Evolutionary conservation across 371 early-diverging fungal genomes (phyloP).

Genomic region (Mucor velutinosus): DNA sequence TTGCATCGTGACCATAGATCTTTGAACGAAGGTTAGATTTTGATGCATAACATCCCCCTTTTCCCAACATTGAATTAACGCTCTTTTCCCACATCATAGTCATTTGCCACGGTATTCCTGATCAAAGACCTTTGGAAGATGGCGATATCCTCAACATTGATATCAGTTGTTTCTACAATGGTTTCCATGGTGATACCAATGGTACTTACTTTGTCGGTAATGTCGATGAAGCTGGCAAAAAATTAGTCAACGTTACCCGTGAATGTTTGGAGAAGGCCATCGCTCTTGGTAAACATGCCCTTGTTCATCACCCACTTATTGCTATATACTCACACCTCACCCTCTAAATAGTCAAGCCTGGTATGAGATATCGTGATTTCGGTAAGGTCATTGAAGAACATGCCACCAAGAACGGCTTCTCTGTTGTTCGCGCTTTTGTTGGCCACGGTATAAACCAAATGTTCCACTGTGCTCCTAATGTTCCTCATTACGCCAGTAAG

Average conservation of each 20-base stretch:
- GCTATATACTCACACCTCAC: constrained; percentile 3
- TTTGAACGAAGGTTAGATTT: constrained; percentile 56
- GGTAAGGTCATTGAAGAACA: constrained; percentile 90
- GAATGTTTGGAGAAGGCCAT: constrained; percentile 91
- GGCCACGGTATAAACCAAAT: constrained; percentile 93
- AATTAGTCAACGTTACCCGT: constrained; percentile 74
- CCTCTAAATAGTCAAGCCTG: constrained; percentile 74
- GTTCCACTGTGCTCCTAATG: constrained; percentile 90
- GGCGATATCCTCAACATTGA: constrained; percentile 95
- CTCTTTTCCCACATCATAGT: constrained; percentile 33
- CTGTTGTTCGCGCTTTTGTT: constrained; percentile 92
- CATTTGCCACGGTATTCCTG: constrained; percentile 93
- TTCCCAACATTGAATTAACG: not conserved
- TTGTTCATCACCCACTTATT: not conserved
- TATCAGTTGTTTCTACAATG: constrained; percentile 83
- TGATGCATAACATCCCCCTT: not conserved
- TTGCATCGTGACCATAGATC: constrained; percentile 29
- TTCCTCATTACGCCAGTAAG: constrained; percentile 91
- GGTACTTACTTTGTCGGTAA: constrained; percentile 86
- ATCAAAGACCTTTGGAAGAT: constrained; percentile 80
- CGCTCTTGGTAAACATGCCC: constrained; percentile 62
- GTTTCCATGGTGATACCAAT: constrained; percentile 92
- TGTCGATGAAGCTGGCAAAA: constrained; percentile 74
- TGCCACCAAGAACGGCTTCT: constrained; percentile 84
- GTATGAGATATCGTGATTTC: constrained; percentile 88